A percentile compares a stretch with the other conserved stretches of the same genome.
Conservation (phyloP, 306 rosid genomes). For the Acacia crassicarpa region DNA sequence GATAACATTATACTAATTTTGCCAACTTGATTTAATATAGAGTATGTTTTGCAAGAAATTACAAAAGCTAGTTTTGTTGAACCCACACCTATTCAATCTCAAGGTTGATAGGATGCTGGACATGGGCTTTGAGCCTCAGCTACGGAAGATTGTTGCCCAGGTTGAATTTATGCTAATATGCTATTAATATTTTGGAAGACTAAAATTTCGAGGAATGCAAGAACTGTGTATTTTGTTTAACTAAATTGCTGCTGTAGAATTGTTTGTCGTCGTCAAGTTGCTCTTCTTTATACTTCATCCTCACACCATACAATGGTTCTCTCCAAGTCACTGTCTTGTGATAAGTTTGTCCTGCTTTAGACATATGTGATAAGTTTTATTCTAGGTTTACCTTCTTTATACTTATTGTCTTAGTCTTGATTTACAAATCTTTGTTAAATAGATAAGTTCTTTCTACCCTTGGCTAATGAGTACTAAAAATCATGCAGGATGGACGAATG, state of each 20-base stretch:
- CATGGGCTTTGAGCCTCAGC: slow-evolving; percentile 99
- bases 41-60: slow-evolving; percentile 87
- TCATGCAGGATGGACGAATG: too few species aligned
- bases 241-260: background rate
- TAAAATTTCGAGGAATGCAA: background rate
- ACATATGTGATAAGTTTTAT: too few species aligned
- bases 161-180: slow-evolving; percentile 37
- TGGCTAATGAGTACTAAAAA: too few species aligned
- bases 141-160: slow-evolving; percentile 94
- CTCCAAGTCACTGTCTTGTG: background rate
- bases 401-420: too few species aligned
- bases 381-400: too few species aligned
- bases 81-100: slow-evolving; percentile 97
- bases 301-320: background rate
- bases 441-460: too few species aligned
- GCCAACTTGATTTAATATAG: slow-evolving; percentile 41
- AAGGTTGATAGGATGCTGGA: slow-evolving; percentile 99
- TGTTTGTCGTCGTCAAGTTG: slow-evolving; percentile 18
- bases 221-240: background rate
- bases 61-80: slow-evolving; percentile 85
- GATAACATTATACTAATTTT: slow-evolving; percentile 23
- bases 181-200: slow-evolving; percentile 20
- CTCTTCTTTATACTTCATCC: slow-evolving; percentile 14
- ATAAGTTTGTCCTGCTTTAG: too few species aligned
- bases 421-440: too few species aligned